Evolutionary conservation across 495 filamentous ascomycete genomes (phyloP), one percentile per base, ranked within the genome.

Genomic region (Baudoinia panamericana): DNA sequence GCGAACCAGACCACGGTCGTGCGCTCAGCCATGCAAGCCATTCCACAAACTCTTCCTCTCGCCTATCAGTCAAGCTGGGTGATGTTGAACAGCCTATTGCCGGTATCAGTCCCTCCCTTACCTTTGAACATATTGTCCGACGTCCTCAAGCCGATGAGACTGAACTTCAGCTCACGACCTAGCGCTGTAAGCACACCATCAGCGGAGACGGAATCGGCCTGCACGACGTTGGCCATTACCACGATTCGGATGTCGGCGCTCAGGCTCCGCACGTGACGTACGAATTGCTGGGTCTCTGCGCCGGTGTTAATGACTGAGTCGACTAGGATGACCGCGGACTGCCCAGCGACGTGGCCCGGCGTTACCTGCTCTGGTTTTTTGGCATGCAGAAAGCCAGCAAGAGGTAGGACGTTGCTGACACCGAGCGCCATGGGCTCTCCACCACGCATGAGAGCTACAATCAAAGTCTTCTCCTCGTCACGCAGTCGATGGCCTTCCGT

Each of bases 371-470:
- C 43, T 0, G 69, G 57, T 17, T 53, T 4, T 0, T 55, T 61
- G 3, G 72, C 76, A 48, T 82, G 74, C 0, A 74, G 24, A 43
- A 79, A 74, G 52, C 59, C 66, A 11, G 75, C 70, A 1, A 52
- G 43, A 0, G 70, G 68, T 21, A 79, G 70, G 17, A 61, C 68
- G 1, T 75, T 63, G 48, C 53, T 74, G 42, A 81, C 64, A 5
- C 76, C 76, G 5, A 65, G 59, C n/a, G 76, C 77, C 71, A 82
- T 75, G 10, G 76, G 61, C 53, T 78, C 74, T 19, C 76, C 76
- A 15, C 71, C 76, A 21, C 76, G 71, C 76, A 81, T 78, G 18
- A 81, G 55, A 0, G 73, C 56, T 10, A 81, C 64, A 30, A 82
- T 78, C 12, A 64, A 45, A 3, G 73, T 80, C 15, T 57, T 43